Evolutionary conservation across 495 filamentous ascomycete species (phyloP).

Genomic region (Monascus purpureus): DNA sequence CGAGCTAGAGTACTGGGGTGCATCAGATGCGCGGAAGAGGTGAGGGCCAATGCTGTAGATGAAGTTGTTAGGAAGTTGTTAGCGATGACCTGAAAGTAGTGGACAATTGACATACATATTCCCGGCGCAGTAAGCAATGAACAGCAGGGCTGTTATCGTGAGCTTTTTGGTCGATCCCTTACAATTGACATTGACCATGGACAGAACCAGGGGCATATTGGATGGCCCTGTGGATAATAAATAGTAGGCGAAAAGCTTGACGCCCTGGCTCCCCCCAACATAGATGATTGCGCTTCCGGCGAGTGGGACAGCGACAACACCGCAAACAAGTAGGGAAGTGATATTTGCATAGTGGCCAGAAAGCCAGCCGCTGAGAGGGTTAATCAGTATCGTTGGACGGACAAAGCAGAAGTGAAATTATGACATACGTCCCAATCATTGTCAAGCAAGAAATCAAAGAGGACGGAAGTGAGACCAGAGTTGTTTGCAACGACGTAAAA

Average conservation of each 20-base stretch:
- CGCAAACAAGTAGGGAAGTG: conserved; percentile 20
- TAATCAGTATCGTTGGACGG: no score
- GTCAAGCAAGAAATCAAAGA: conserved; percentile 25
- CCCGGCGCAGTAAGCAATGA: conserved; percentile 26
- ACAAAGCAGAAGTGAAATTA: not conserved
- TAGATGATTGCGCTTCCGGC: conserved; percentile 48
- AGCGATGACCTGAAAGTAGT: no score
- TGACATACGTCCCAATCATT: conserved; percentile 12
- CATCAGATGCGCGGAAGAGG: conserved; percentile 20
- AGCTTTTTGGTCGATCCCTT: conserved; percentile 56
- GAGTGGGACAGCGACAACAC: conserved; percentile 20
- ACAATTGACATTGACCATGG: conserved; percentile 43
- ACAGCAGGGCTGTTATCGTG: conserved; percentile 28
- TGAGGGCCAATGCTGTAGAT: conserved; percentile 16
- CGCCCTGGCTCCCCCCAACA: conserved; percentile 30
- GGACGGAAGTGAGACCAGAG: conserved; percentile 27
- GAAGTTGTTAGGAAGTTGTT: no score
- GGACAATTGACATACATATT: conserved; percentile 17
- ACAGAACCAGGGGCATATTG: conserved; percentile 42
- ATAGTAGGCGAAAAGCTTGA: conserved; percentile 45
- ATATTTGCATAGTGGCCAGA: conserved; percentile 16
- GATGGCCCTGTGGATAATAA: conserved; percentile 38
- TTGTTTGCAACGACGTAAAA: conserved; percentile 26
- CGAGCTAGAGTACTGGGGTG: conserved; percentile 26
- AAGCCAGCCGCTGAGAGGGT: conserved; percentile 14